Evolutionary conservation across 2,329 filamentous ascomycete species (phyloP).

Genomic region (Colletotrichum caudatum): DNA sequence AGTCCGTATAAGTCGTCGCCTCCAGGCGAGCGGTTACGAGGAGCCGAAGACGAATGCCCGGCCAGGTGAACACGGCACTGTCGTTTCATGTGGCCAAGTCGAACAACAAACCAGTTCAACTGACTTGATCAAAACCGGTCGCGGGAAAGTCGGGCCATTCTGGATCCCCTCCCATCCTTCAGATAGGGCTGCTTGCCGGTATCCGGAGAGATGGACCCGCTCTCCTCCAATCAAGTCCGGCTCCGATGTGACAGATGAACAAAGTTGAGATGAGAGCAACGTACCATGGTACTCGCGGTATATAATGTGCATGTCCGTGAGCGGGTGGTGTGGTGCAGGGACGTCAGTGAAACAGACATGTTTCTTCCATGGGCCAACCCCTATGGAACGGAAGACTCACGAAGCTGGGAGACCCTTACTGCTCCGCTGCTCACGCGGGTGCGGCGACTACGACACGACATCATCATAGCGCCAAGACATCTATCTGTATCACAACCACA

Average conservation of each 20-base stretch:
- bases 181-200: conserved; percentile 14
- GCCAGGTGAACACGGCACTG: background rate
- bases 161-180: conserved; percentile 10
- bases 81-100: background rate
- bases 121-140: background rate
- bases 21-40: background rate
- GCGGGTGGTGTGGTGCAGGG: conserved; percentile 1
- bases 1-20: background rate
- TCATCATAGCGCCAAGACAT: conserved; percentile 33
- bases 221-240: background rate
- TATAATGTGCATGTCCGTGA: conserved; percentile 11
- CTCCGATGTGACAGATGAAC: background rate
- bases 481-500: conserved; percentile 1
- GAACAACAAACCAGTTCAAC: background rate
- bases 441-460: background rate
- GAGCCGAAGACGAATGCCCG: background rate
- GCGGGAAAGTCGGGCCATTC: background rate
- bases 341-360: conserved; percentile 37
- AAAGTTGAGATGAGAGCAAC: conserved; percentile 14
- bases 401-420: background rate
- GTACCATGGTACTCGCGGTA: background rate
- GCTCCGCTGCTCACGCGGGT: background rate
- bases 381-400: conserved; percentile 26
- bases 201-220: conserved; percentile 10
- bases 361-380: conserved; percentile 28